Base-by-base conservation (phyloP, 768 basidiomycete species). In the Termitomyces heimii region DNA sequence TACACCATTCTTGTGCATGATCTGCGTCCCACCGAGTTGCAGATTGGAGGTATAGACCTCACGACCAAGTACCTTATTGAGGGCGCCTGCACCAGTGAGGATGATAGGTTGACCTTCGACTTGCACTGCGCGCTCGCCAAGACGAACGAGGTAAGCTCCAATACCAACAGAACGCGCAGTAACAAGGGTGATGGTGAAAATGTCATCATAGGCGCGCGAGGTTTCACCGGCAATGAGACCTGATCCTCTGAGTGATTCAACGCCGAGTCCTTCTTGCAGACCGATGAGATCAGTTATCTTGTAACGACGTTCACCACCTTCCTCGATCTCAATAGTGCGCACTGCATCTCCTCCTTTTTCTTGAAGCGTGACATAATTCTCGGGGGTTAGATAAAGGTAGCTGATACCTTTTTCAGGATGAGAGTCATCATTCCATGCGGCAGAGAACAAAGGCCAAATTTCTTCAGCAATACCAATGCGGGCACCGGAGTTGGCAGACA, bases 1-100 rank as follows among this genome's bases (percentile, higher is more conserved):
- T 55, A 98, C 92, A 73, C 97, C 97, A 68, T 99, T 99, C 84
- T 98, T 98, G 84, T 94, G 91, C 97, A 99, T 98, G 78, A 99
- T 98, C 68, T 99, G 97, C n/a, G 97, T 98, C 54, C 97, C 97
- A 61, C 97, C 97, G 58, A 99, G 90, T 71, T 98, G 97, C 64
- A 99, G 73, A 72, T 98, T 98, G 54, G 94, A 97, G 9, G 97
- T 98, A 71, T 99, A 98, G 46, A 99, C 97, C 71, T 98, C 97
- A 49, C 97, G 90, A 60, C 97, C 97, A 43, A 99, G 85, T 5
- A 99, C 97, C 75, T 99, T 98, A 82, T 98, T 99, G 63, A 99
- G 83, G 4, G 97, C 97, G 7, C 85, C 85, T 28, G 96, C 96
- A 64, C 97, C 97, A 14, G 97, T 99, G 59, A 99, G 83, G 70